Conservation (phyloP, 371 early-diverging fungal genomes). For the Coemansia sp. region DNA sequence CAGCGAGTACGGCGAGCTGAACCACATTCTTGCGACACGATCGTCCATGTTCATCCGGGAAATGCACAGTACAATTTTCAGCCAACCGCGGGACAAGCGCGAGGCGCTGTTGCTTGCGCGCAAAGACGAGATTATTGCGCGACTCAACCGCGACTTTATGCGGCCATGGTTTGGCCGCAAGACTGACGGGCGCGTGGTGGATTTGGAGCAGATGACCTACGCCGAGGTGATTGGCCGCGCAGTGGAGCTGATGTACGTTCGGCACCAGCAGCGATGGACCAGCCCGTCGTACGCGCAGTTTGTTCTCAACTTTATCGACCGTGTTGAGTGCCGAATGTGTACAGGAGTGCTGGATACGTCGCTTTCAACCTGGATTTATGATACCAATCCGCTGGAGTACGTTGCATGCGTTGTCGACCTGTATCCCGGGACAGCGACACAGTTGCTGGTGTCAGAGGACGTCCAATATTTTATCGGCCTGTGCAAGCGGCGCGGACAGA, state of each 20-base stretch:
- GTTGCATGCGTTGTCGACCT: constrained; percentile 66
- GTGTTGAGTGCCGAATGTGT: constrained; percentile 85
- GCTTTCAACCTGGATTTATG: constrained; percentile 55
- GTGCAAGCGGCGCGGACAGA: constrained; percentile 77
- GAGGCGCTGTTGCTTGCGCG: constrained; percentile 70
- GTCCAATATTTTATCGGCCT: constrained; percentile 84
- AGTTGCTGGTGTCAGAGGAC: constrained; percentile 87
- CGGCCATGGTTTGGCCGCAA: constrained; percentile 91
- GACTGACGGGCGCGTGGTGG: constrained; percentile 68
- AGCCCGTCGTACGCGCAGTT: constrained; percentile 74
- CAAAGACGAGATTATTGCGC: constrained; percentile 87
- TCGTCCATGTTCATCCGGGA: constrained; percentile 85
- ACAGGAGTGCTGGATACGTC: background rate
- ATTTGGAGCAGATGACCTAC: constrained; percentile 91
- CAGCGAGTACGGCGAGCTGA: constrained; percentile 93
- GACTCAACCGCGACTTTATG: constrained; percentile 77
- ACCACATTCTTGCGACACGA: constrained; percentile 91
- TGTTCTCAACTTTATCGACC: constrained; percentile 81
- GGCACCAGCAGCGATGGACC: constrained; percentile 81
- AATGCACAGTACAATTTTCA: constrained; percentile 61
- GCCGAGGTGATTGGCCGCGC: constrained; percentile 82
- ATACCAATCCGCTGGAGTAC: constrained; percentile 60
- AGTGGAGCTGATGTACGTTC: constrained; percentile 78
- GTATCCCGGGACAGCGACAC: constrained; percentile 74
- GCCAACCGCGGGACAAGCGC: constrained; percentile 78